phyloP scores from a whole-genome alignment of 441 rosid genomes.

The Erysimum cheiri region DNA sequence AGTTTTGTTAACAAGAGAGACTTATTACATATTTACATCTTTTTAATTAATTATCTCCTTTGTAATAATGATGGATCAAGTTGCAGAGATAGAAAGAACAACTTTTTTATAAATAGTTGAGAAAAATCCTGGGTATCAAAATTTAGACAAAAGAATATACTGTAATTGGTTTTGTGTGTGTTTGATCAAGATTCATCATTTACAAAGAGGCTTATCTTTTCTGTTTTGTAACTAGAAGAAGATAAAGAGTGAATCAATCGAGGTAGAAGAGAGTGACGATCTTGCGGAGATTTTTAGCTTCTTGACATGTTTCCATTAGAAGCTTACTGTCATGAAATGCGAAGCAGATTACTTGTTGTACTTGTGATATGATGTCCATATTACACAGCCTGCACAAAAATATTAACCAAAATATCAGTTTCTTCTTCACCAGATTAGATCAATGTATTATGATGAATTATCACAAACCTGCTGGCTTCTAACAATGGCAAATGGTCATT shows the following conservation, averaged over 20 bases:
- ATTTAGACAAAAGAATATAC: constrained; percentile 34
- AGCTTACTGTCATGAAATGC: constrained; percentile 95
- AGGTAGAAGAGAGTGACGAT: constrained; percentile 77
- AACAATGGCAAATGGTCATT: constrained; percentile 89
- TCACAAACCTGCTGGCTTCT: constrained; percentile 86
- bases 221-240: constrained; percentile 9
- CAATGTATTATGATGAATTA: not conserved
- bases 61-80: too few relatives aligned
- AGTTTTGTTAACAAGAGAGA: too few relatives aligned
- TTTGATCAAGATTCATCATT: constrained; percentile 28
- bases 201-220: constrained; percentile 32
- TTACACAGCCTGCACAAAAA: constrained; percentile 77
- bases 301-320: constrained; percentile 97
- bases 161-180: constrained; percentile 10
- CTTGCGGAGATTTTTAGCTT: constrained; percentile 89
- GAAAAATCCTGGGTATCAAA: constrained; percentile 27
- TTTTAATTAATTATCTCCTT: too few relatives aligned
- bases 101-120: constrained; percentile 3
- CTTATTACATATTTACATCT: too few relatives aligned
- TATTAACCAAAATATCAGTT: not conserved
- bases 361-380: constrained; percentile 92
- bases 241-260: constrained; percentile 68
- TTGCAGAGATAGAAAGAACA: not conserved
- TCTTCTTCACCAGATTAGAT: not conserved
- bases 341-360: constrained; percentile 95